Evolutionary conservation across 2,329 filamentous ascomycete species (phyloP).

Genomic region (Ascochyta lentis): DNA sequence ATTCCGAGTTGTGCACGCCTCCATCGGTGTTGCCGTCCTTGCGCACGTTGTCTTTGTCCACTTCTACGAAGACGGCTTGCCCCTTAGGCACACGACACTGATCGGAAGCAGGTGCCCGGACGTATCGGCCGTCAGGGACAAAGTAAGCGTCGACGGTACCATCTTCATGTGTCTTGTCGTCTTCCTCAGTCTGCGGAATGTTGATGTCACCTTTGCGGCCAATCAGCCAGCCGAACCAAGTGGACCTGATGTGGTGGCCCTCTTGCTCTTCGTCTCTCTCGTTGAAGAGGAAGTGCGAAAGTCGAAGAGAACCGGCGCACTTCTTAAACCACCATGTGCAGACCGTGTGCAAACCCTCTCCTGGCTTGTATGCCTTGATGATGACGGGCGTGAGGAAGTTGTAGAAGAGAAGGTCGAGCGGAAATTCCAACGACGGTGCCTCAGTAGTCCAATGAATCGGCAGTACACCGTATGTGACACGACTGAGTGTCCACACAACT

Average conservation of each 20-base stretch:
- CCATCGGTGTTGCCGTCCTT: conserved; percentile 62
- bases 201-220: conserved; percentile 51
- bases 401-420: conserved; percentile 92
- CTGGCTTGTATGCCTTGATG: conserved; percentile 83
- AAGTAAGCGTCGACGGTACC: conserved; percentile 59
- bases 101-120: conserved; percentile 91
- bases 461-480: conserved; percentile 72
- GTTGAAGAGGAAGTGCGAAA: conserved; percentile 93
- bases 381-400: conserved; percentile 93
- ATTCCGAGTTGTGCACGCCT: conserved; percentile 52
- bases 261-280: conserved; percentile 84
- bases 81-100: conserved; percentile 93
- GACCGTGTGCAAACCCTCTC: conserved; percentile 80
- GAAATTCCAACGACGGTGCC: conserved; percentile 91
- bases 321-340: conserved; percentile 96
- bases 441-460: conserved; percentile 94
- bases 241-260: conserved; percentile 67
- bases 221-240: conserved; percentile 64
- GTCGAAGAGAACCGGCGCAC: conserved; percentile 78
- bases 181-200: conserved; percentile 41
- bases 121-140: conserved; percentile 77
- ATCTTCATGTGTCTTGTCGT: conserved; percentile 40
- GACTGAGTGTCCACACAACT: conserved; percentile 89
- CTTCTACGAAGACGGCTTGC: conserved; percentile 78
- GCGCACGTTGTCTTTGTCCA: conserved; percentile 70